Conservation (phyloP, 176 grass and related monocot species). For the Secale cereale region DNA sequence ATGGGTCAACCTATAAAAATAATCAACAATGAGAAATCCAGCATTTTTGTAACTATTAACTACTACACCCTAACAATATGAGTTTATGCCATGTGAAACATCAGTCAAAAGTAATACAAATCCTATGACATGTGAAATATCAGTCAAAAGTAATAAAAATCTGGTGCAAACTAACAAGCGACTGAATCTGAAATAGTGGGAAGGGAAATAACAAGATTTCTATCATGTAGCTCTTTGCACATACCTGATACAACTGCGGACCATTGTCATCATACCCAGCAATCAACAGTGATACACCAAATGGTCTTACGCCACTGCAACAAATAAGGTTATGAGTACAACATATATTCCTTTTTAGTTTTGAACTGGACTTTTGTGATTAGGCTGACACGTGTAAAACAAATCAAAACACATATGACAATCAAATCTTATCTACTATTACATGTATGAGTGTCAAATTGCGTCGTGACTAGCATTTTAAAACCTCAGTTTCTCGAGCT, state of each 20-base stretch:
- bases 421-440: background rate
- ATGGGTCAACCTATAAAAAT: slow-evolving; percentile 79
- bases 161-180: background rate
- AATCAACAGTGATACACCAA: slow-evolving; percentile 88
- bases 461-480: background rate
- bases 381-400: background rate
- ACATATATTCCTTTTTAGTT: slow-evolving; percentile 1
- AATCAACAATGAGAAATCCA: background rate
- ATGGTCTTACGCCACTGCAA: slow-evolving; percentile 94
- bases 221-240: background rate
- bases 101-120: slow-evolving; percentile 9
- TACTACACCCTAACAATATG: background rate
- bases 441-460: background rate
- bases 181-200: background rate
- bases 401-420: background rate
- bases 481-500: background rate
- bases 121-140: background rate
- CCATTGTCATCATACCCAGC: slow-evolving; percentile 97
- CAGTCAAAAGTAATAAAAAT: slow-evolving; percentile 10
- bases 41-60: background rate
- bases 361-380: background rate
- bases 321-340: slow-evolving; percentile 16
- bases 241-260: slow-evolving; percentile 93
- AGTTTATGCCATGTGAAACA: background rate
- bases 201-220: background rate